Evolutionary conservation across 306 rosid genomes (phyloP).

Genomic region (Prunus persica): DNA sequence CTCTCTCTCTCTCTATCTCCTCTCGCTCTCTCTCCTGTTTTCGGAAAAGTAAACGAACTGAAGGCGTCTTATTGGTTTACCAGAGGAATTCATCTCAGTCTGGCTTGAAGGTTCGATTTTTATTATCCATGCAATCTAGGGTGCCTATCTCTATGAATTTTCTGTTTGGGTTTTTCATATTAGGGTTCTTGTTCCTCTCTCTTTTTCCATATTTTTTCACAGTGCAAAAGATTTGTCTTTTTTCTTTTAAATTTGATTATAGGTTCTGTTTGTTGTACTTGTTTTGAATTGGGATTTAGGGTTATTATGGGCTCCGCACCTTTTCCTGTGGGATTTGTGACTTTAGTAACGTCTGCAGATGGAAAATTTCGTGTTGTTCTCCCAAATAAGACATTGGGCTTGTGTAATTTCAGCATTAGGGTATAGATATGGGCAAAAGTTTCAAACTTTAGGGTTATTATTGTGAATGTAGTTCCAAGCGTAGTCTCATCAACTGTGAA

Average conservation of each 20-base stretch:
- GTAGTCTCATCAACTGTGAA: not conserved
- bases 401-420: not conserved
- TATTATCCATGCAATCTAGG: slow-evolving; percentile 17
- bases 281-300: not conserved
- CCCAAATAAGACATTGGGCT: not conserved
- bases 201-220: not conserved
- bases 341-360: not conserved
- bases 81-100: slow-evolving; percentile 22
- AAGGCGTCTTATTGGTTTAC: not conserved
- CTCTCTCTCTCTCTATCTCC: not conserved
- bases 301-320: not conserved
- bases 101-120: slow-evolving; percentile 35
- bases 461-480: not conserved
- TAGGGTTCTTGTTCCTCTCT: slow-evolving; percentile 8
- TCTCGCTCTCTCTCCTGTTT: not conserved
- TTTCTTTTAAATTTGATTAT: not conserved
- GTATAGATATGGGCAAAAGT: not conserved
- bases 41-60: not conserved
- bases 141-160: not conserved
- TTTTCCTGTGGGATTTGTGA: not conserved
- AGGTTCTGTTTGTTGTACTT: not conserved
- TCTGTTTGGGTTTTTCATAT: not conserved
- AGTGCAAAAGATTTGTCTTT: not conserved
- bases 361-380: not conserved
- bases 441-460: not conserved